Evolutionary conservation across 805 yeast species (phyloP).

Genomic region (Lipomyces oligophaga): DNA sequence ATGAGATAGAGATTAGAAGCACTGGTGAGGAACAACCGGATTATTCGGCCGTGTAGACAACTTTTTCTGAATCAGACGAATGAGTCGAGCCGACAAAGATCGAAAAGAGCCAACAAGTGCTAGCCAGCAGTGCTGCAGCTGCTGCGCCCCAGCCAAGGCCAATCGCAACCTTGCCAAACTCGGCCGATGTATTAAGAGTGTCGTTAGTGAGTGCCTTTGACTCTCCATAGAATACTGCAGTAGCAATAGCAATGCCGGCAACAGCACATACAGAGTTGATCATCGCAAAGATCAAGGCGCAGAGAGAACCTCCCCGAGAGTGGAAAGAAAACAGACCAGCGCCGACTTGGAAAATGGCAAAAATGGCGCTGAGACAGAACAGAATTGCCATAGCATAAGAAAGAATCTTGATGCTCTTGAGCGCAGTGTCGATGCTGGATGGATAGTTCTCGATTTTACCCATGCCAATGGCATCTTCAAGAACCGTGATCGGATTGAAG

Average conservation of each 20-base stretch:
- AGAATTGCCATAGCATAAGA: conserved; percentile 59
- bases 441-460: conserved; percentile 30
- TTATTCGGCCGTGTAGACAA: too few relatives aligned
- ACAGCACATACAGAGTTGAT: conserved; percentile 40
- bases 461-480: conserved; percentile 30
- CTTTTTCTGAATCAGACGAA: too few relatives aligned
- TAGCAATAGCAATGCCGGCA: conserved; percentile 52
- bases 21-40: too few relatives aligned
- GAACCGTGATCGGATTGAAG: conserved; percentile 49
- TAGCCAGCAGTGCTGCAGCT: conserved; percentile 45
- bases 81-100: conserved; percentile 45
- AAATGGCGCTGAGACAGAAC: conserved; percentile 48
- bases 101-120: conserved; percentile 43
- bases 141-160: conserved; percentile 65
- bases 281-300: conserved; percentile 46
- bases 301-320: conserved; percentile 45
- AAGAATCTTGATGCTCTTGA: conserved; percentile 47
- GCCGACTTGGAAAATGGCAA: conserved; percentile 40
- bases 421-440: conserved; percentile 51
- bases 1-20: too few relatives aligned
- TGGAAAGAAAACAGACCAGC: conserved; percentile 46
- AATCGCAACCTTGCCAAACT: conserved; percentile 48
- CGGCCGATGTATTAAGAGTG: conserved; percentile 54
- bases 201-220: conserved; percentile 45
- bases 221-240: conserved; percentile 55